Percentiles rank a stretch among this genome's conserved stretches.
These are phyloP conservation scores for Fusarium torreyae DNA, from an alignment of 2,329 filamentous ascomycete species.

Conservation along the genomic window DNA sequence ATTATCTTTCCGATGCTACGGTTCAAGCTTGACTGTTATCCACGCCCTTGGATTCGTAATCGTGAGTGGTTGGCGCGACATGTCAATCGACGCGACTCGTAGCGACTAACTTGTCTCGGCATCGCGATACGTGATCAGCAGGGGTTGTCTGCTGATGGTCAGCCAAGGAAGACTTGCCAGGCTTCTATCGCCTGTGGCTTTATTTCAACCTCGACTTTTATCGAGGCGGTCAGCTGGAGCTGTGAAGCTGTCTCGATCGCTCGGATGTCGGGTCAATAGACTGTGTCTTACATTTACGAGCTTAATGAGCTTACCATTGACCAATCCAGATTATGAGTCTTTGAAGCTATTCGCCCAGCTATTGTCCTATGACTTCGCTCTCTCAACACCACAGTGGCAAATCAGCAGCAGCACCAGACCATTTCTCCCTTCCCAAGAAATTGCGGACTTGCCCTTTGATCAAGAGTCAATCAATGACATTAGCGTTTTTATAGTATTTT, in stretches of 20 bases:
- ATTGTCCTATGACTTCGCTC: background rate
- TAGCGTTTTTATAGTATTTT: too few species aligned
- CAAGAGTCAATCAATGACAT: too few species aligned
- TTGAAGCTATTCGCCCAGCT: constrained; percentile 4
- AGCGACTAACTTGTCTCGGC: background rate
- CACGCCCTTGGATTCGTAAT: background rate
- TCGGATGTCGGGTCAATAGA: background rate
- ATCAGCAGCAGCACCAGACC: background rate
- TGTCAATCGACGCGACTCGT: background rate
- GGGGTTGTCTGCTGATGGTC: constrained; percentile 26
- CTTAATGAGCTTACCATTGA: background rate
- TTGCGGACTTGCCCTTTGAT: too few species aligned
- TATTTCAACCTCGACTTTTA: background rate
- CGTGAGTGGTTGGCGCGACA: background rate
- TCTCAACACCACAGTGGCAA: background rate
- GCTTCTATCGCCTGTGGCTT: constrained; percentile 1
- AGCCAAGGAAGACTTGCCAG: background rate
- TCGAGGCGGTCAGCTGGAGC: background rate
- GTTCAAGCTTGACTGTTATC: background rate
- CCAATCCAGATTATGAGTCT: background rate
- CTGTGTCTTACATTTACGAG: background rate
- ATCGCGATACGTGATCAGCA: constrained; percentile 26
- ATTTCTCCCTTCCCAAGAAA: too few species aligned
- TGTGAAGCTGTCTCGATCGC: constrained; percentile 4
- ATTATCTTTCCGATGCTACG: background rate